Base-by-base conservation (phyloP, 345 rosid species). In the Reutealis trisperma region DNA sequence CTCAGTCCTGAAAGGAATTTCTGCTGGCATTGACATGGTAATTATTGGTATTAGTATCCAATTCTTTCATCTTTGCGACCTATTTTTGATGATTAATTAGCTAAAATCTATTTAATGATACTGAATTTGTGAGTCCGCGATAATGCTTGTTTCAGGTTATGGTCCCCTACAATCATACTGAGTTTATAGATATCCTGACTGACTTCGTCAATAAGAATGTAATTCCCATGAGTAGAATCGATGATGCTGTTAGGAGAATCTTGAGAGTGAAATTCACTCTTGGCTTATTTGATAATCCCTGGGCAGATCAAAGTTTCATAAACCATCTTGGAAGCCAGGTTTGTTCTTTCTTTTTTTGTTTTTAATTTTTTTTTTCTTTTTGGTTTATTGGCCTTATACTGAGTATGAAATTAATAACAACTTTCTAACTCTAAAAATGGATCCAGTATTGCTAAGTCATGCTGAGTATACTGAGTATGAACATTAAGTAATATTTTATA, bases 11-110 rank as follows among this genome's bases (percentile, higher is more conserved):
- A 64, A 54, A 61, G 83, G 83, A 75, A 70, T 80, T 21, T 63
- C 22, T 37, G 83, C 83, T 22, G 83, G 83, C 37, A 80, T 80
- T 71, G 83, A 80, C 65, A 71, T 80, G 83, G 83, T 18, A 54
- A 1, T 24, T 63, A 12, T 3, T 24, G 5, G 41, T 37, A 37
- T 3, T 24, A 37, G 41, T 37, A 37, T 37, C 41, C 8, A 54
- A 54, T 0, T 54, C 59, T 54, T 54, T 16, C n/a, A 15, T 54
- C 58, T 54, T 54, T 34, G 6, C 5, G 5, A 54, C 0, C 58
- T 54, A 54, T 54, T 54, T 18, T 18, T 47, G 14, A 54, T 16
- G 1, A 15, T 54, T 18, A 54, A 51, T 27, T 51, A 12, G 19
- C 55, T 51, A 51, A 37, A 37, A 37, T 37, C 41, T 37, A 4